These are phyloP conservation scores for Geotrichum cucujoidarum DNA, from an alignment of 1,139 yeast genomes.

Conservation along the genomic window DNA sequence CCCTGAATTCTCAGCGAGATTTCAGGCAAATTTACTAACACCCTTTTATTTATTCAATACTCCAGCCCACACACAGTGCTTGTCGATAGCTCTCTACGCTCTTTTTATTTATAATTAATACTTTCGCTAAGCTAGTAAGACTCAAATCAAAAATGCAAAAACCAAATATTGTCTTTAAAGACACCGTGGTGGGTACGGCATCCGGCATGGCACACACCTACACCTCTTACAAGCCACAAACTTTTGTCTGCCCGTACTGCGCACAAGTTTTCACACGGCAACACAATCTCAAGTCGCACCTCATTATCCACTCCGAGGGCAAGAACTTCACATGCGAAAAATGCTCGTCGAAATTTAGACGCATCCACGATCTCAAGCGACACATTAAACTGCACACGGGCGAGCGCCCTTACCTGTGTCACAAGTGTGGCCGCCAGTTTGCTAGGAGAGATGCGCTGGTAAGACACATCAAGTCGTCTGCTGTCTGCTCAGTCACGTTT, in stretches of 20 bases:
- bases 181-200: too few relatives aligned
- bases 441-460: slow-evolving; percentile 75
- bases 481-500: slow-evolving; percentile 20
- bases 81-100: not conserved
- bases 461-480: slow-evolving; percentile 50
- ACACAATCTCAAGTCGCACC: slow-evolving; percentile 15
- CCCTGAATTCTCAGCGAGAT: too few relatives aligned
- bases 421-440: slow-evolving; percentile 58
- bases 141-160: not conserved
- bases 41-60: too few relatives aligned
- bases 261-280: slow-evolving; percentile 18
- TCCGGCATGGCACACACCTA: too few relatives aligned
- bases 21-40: too few relatives aligned
- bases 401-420: slow-evolving; percentile 62
- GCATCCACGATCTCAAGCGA: slow-evolving; percentile 71
- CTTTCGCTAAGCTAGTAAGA: not conserved
- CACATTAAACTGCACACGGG: slow-evolving; percentile 76
- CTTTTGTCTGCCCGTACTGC: slow-evolving; percentile 17
- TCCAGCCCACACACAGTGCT: not conserved
- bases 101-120: not conserved
- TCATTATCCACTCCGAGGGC: slow-evolving; percentile 27
- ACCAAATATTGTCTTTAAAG: not conserved
- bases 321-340: slow-evolving; percentile 65
- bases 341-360: slow-evolving; percentile 60
- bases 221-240: too few relatives aligned